Percentiles rank a stretch among this genome's conserved stretches.
These are phyloP conservation scores for Kwoniella heveanensis DNA, from an alignment of 768 basidiomycete genomes.

Conservation along the genomic window DNA sequence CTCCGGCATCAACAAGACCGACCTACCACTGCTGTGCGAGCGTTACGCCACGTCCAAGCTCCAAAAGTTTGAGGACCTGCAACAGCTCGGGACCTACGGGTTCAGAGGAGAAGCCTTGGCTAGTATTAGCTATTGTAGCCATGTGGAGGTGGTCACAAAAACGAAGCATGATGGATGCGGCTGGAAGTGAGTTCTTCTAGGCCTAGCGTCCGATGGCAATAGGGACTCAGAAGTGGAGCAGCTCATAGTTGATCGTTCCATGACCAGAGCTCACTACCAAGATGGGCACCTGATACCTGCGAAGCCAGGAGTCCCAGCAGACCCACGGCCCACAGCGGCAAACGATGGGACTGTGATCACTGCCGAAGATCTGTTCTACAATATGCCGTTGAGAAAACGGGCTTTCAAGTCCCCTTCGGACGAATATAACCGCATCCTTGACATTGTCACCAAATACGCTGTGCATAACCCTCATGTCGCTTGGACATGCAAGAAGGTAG, in stretches of 20 bases:
- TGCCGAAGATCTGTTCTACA: constrained; percentile 93
- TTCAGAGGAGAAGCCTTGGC: constrained; percentile 97
- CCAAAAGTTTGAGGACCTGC: constrained; percentile 79
- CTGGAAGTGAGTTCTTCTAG: constrained; percentile 73
- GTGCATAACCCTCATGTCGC: constrained; percentile 86
- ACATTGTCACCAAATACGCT: constrained; percentile 89
- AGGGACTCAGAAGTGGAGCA: no score
- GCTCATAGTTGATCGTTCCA: background rate
- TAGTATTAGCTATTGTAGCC: constrained; percentile 90
- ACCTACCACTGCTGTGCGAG: constrained; percentile 87
- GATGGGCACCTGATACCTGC: constrained; percentile 73
- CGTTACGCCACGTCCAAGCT: constrained; percentile 95
- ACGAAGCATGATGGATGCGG: constrained; percentile 78
- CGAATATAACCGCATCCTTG: constrained; percentile 86
- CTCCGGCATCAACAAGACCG: constrained; percentile 83
- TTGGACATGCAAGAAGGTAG: constrained; percentile 88
- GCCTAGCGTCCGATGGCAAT: no score
- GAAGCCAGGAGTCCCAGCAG: constrained; percentile 70
- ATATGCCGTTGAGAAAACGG: constrained; percentile 81
- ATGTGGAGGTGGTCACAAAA: constrained; percentile 86
- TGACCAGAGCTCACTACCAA: constrained; percentile 71
- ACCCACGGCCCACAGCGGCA: constrained; percentile 87
- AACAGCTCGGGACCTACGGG: constrained; percentile 83
- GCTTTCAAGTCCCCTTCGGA: constrained; percentile 82
- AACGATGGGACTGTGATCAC: constrained; percentile 91